A percentile compares a stretch with the other conserved stretches of the same genome.
phyloP scores from a whole-genome alignment of 2,329 filamentous ascomycete genomes.

The Pyricularia pennisetigena region DNA sequence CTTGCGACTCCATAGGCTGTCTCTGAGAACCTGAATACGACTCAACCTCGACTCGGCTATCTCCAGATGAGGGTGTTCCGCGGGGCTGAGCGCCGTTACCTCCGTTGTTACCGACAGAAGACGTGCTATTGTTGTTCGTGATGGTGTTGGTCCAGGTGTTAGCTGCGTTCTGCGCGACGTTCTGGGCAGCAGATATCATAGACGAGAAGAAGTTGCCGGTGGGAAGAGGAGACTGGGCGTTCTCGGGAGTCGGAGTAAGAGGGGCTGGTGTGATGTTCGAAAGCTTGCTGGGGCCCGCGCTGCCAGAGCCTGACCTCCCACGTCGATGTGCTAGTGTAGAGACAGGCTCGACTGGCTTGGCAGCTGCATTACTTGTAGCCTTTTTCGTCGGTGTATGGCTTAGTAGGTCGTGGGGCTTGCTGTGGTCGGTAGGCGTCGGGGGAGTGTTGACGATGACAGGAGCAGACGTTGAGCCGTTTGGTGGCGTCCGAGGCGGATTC shows the following conservation, averaged over 20 bases:
- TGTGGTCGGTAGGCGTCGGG: slow-evolving; percentile 49
- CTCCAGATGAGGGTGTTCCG: slow-evolving; percentile 21
- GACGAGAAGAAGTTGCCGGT: slow-evolving; percentile 82
- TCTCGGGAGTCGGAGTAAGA: slow-evolving; percentile 67
- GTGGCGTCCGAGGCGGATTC: slow-evolving; percentile 35
- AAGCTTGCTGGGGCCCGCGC: slow-evolving; percentile 70
- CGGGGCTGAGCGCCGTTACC: slow-evolving; percentile 9
- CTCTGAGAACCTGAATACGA: slow-evolving; percentile 28
- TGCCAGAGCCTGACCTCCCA: slow-evolving; percentile 41
- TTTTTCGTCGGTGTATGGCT: slow-evolving; percentile 12
- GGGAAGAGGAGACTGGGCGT: slow-evolving; percentile 38
- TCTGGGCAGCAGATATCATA: slow-evolving; percentile 87
- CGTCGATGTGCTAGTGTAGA: slow-evolving; percentile 63
- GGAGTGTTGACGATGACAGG: slow-evolving; percentile 56
- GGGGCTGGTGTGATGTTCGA: slow-evolving; percentile 66
- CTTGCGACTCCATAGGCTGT: slow-evolving; percentile 43
- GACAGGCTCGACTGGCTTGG: slow-evolving; percentile 24
- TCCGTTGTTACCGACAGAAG: slow-evolving; percentile 36
- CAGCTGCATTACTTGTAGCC: neutral
- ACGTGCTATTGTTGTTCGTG: slow-evolving; percentile 50
- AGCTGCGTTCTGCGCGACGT: slow-evolving; percentile 91
- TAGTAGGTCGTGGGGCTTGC: slow-evolving; percentile 12
- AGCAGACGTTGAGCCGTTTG: slow-evolving; percentile 28
- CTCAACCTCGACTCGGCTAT: slow-evolving; percentile 32
- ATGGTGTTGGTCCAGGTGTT: slow-evolving; percentile 66